phyloP scores from a whole-genome alignment of 179 eudicot species.

The Beta corolliflora region DNA sequence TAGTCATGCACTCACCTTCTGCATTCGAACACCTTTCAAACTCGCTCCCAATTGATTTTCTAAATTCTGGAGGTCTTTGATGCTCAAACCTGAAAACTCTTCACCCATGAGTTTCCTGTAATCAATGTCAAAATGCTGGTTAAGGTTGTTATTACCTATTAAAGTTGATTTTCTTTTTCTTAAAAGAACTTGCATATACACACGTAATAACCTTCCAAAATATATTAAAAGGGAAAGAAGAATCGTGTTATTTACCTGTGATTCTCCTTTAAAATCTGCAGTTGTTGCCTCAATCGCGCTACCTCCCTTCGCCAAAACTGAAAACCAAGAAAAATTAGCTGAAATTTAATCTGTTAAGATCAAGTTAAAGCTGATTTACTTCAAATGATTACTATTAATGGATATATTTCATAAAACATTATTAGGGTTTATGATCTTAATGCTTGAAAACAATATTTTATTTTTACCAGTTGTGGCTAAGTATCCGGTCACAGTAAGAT shows the following conservation, averaged over 20 bases:
- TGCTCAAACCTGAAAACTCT: slow-evolving; percentile 59
- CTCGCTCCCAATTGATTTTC: slow-evolving; percentile 65
- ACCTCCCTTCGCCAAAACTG: slow-evolving; percentile 76
- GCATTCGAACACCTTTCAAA: slow-evolving; percentile 49
- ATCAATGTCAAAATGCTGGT: background rate
- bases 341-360: background rate
- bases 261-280: slow-evolving; percentile 53
- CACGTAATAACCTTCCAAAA: too few species aligned
- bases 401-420: background rate
- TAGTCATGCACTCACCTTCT: slow-evolving; percentile 40
- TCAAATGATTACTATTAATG: background rate
- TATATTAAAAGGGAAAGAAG: too few species aligned
- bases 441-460: too few species aligned
- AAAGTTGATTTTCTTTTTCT: too few species aligned
- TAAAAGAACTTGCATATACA: background rate
- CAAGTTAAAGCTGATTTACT: background rate
- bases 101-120: slow-evolving; percentile 73
- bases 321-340: background rate
- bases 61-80: slow-evolving; percentile 60
- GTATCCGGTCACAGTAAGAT: too few species aligned
- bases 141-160: too few species aligned
- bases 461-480: too few species aligned
- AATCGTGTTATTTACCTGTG: slow-evolving; percentile 42
- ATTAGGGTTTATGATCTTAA: background rate
- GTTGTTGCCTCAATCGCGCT: slow-evolving; percentile 57